Percentiles rank a stretch among this genome's conserved stretches.
Conservation (phyloP, 306 rosid genomes). For the Lagenaria siceraria region DNA sequence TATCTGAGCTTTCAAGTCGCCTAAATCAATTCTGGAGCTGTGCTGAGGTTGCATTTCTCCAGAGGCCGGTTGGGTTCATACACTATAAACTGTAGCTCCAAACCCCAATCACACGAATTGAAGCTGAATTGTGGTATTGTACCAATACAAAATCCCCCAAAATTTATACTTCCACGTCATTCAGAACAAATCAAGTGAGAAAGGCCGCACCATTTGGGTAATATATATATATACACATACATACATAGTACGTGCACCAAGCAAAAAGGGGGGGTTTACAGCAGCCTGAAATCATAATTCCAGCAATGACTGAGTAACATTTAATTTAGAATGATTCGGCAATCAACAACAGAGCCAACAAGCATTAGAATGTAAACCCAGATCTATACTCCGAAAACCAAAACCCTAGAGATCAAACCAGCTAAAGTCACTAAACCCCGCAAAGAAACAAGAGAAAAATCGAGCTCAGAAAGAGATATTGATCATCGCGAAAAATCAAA, state of each 20-base stretch:
- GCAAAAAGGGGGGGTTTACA: not conserved
- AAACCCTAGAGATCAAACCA: conserved; percentile 86
- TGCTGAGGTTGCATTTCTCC: conserved; percentile 95
- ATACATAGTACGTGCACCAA: not conserved
- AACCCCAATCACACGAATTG: conserved; percentile 26
- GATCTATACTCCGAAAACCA: conserved; percentile 43
- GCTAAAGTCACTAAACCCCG: conserved; percentile 21
- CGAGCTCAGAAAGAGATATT: conserved; percentile 17
- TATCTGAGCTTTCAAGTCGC: conserved; percentile 64
- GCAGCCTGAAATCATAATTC: conserved; percentile 18
- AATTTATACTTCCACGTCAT: conserved; percentile 42
- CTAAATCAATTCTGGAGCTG: conserved; percentile 85
- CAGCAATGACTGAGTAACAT: conserved; percentile 26
- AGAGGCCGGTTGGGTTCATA: conserved; percentile 43
- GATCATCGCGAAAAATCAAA: conserved; percentile 34
- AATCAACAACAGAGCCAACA: conserved; percentile 28
- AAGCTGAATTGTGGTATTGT: conserved; percentile 30
- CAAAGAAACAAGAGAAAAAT: conserved; percentile 14
- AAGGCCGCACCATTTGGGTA: conserved; percentile 7
- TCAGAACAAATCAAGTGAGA: conserved; percentile 12
- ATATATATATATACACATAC: no score
- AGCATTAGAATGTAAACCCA: conserved; percentile 45
- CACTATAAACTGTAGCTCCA: conserved; percentile 44
- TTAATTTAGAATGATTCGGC: conserved; percentile 22
- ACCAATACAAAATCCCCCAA: conserved; percentile 37